Base-by-base conservation (phyloP, 768 basidiomycete genomes). In the Tulasnella sp. region DNA sequence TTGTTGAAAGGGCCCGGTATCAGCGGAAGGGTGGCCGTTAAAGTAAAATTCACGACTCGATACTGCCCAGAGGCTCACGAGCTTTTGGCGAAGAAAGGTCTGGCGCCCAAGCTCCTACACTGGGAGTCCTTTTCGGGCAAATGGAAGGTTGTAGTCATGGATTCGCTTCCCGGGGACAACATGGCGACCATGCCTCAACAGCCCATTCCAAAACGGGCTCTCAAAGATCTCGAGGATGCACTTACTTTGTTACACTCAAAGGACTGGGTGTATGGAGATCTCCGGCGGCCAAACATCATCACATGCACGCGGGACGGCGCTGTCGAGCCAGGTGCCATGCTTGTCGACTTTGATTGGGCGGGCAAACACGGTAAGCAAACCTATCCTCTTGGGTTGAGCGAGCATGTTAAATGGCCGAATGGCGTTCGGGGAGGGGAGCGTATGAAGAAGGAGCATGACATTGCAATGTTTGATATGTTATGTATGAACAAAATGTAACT, bases 301-400 rank as follows among this genome's bases (percentile, higher is more conserved):
- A 2, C 17, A 22, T 67, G 11, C 29, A 37, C 9, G 9, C 64
- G 64, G 3, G 36, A 29, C 2, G 64, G 64, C 17, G 64, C 3
- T 14, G 25, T 11, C 12, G n/a, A 29, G 17, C 6, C 2, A 15
- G 34, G 34, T 34, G 39, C 42, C 1, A 71, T 71, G 71, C 39
- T 71, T 29, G 37, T 71, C 25, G 71, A 71, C 71, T 71, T 71
- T 71, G 71, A 71, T 11, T 71, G 39, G 71, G 71, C 71, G 25
- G 71, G 71, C 4, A 71, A 71, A 39, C 14, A n/a, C 34, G 67
- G 67, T 22, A 29, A 69, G 29, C 19, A 17, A 29, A 14, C 15
- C 14, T 69, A 69, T 69, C 67, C 67, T n/a, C 49, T 52, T 14
- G 14, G 14, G 49, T n/a, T n/a, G 15, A 52, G n/a, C n/a, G 15